Evolutionary conservation across 1,284 basidiomycete genomes (phyloP).

Genomic region (Kalmanozyma brasiliensis): DNA sequence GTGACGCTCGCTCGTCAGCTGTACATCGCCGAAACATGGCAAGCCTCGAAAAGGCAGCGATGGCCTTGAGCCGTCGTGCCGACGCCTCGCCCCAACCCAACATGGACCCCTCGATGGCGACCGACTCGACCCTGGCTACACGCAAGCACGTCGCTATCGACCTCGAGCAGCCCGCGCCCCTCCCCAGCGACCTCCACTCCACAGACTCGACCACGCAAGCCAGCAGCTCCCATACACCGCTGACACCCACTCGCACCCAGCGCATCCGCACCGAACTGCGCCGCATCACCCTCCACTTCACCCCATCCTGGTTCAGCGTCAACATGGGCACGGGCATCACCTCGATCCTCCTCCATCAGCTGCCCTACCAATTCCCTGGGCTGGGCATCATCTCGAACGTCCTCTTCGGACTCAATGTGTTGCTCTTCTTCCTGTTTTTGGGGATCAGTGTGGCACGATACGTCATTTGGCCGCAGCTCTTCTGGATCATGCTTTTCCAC

Average conservation of each 20-base stretch:
- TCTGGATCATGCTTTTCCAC: constrained; percentile 73
- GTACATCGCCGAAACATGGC: too few species aligned
- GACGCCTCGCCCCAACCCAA: too few species aligned
- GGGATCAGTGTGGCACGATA: constrained; percentile 71
- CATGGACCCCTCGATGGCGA: too few species aligned
- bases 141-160: too few species aligned
- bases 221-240: background rate
- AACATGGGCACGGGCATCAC: constrained; percentile 71
- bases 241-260: constrained; percentile 8
- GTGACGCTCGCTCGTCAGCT: too few species aligned
- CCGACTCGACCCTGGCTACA: too few species aligned
- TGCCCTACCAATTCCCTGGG: constrained; percentile 70
- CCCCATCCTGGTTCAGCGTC: constrained; percentile 56
- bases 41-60: too few species aligned
- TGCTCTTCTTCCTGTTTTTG: constrained; percentile 75
- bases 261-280: constrained; percentile 26
- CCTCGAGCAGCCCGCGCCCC: too few species aligned
- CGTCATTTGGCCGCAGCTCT: constrained; percentile 73
- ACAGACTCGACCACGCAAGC: constrained; percentile 1
- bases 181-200: too few species aligned
- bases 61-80: too few species aligned
- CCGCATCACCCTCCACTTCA: constrained; percentile 49
- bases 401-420: constrained; percentile 77
- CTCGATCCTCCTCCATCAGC: constrained; percentile 69
- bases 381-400: constrained; percentile 68